A percentile compares a stretch with the other conserved stretches of the same genome.
Evolutionary conservation across 352 stramenopile genomes (phyloP).

Genomic region (Globisporangium heterothallicum): DNA sequence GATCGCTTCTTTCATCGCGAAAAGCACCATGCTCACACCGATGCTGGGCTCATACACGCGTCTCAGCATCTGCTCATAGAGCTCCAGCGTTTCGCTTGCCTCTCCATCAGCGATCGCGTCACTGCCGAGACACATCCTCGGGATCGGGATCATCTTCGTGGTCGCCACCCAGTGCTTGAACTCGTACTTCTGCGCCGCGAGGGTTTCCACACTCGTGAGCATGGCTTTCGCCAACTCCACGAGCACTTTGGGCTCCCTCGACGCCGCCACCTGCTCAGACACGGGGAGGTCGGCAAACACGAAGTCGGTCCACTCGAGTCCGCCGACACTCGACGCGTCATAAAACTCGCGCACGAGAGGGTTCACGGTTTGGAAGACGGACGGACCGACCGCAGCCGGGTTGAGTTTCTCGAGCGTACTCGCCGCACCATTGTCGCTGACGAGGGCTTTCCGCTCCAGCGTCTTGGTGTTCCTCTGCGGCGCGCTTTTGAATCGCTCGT

Average conservation of each 20-base stretch:
- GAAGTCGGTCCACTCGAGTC: conserved; percentile 76
- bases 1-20: conserved; percentile 47
- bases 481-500: conserved; percentile 14
- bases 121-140: background rate
- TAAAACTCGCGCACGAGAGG: conserved; percentile 32
- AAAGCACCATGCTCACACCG: conserved; percentile 42
- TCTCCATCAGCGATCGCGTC: background rate
- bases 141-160: conserved; percentile 34
- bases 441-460: background rate
- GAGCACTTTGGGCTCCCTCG: conserved; percentile 13
- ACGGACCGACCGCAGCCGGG: conserved; percentile 4
- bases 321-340: conserved; percentile 30
- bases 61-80: conserved; percentile 32
- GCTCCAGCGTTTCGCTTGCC: background rate
- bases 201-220: conserved; percentile 19
- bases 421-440: background rate
- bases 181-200: conserved; percentile 39
- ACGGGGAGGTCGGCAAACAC: conserved; percentile 43
- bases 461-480: conserved; percentile 14
- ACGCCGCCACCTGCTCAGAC: background rate
- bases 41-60: conserved; percentile 43
- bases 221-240: conserved; percentile 35
- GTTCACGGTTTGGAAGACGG: conserved; percentile 40
- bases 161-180: conserved; percentile 64
- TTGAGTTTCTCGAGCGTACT: background rate